phyloP scores from a whole-genome alignment of 306 rosid genomes.

The Hylodesmum podocarpum region DNA sequence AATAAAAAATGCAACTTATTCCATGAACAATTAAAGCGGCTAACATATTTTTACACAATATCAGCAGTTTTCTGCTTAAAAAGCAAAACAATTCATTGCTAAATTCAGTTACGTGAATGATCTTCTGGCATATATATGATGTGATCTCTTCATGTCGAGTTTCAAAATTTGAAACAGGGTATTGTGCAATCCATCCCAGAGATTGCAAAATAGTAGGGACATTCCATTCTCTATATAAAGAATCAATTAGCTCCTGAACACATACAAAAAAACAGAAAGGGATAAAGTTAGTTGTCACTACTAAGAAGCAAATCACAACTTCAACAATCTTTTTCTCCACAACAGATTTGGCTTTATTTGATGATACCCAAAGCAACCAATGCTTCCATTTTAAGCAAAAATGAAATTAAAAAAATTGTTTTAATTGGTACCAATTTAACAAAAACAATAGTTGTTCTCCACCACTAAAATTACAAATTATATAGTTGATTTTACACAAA shows the following conservation, averaged over 20 bases:
- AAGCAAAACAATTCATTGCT: conserved; percentile 26
- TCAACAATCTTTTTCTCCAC: no score
- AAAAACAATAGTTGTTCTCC: background rate
- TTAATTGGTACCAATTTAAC: background rate
- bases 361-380: conserved; percentile 18
- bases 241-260: conserved; percentile 62
- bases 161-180: conserved; percentile 66
- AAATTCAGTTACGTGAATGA: conserved; percentile 66
- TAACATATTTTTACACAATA: background rate
- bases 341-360: background rate
- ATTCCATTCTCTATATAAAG: conserved; percentile 55
- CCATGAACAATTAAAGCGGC: conserved; percentile 22
- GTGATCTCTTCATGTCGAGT: conserved; percentile 62
- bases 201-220: conserved; percentile 86
- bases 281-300: background rate
- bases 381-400: background rate
- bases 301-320: conserved; percentile 14
- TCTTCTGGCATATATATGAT: conserved; percentile 51
- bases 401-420: background rate
- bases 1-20: conserved; percentile 36
- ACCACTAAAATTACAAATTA: conserved; percentile 5
- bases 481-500: background rate
- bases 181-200: conserved; percentile 77
- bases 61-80: conserved; percentile 11
- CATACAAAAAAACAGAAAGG: conserved; percentile 7